Percentiles rank a stretch among this genome's conserved stretches.
phyloP scores from a whole-genome alignment of 768 basidiomycete genomes.

The Leccinum truebloodii region DNA sequence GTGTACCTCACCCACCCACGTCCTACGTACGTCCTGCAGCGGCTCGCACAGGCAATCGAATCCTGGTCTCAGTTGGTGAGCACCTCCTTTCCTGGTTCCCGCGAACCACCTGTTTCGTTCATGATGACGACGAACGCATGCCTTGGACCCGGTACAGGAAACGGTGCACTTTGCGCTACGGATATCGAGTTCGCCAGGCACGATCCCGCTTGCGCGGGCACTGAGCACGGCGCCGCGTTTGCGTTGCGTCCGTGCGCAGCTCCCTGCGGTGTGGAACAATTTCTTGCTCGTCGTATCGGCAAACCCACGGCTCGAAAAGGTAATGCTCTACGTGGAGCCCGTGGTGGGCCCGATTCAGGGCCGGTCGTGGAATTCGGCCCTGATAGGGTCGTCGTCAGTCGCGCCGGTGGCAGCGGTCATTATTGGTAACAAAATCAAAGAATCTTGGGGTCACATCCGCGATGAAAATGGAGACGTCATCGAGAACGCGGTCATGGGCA shows the following conservation, averaged over 20 bases:
- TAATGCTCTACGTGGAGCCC: constrained; percentile 38
- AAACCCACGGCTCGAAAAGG: constrained; percentile 50
- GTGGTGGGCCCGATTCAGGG: constrained; percentile 11
- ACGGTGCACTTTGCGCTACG: constrained; percentile 56
- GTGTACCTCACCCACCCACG: constrained; percentile 58
- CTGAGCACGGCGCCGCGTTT: constrained; percentile 44
- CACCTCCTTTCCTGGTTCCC: constrained; percentile 5
- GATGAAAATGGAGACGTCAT: constrained; percentile 14
- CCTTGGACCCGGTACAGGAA: constrained; percentile 38
- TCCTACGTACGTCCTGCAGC: constrained; percentile 44
- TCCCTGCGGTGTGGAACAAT: constrained; percentile 62
- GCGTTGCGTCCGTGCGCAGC: constrained; percentile 50
- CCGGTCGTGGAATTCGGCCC: neutral
- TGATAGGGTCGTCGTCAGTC: neutral
- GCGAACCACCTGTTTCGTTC: neutral
- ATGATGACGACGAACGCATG: constrained; percentile 4
- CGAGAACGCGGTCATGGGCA: constrained; percentile 42
- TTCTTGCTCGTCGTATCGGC: constrained; percentile 48
- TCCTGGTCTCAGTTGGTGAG: constrained; percentile 51
- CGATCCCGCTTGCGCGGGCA: constrained; percentile 36
- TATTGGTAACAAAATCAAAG: neutral
- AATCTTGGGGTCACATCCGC: constrained; percentile 2
- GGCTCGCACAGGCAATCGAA: constrained; percentile 45
- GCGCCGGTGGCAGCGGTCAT: neutral
- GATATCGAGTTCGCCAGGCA: constrained; percentile 42